These are phyloP conservation scores for Hsuehochloa calcarea DNA, from an alignment of 176 grass and related monocot species.

Conservation along the genomic window DNA sequence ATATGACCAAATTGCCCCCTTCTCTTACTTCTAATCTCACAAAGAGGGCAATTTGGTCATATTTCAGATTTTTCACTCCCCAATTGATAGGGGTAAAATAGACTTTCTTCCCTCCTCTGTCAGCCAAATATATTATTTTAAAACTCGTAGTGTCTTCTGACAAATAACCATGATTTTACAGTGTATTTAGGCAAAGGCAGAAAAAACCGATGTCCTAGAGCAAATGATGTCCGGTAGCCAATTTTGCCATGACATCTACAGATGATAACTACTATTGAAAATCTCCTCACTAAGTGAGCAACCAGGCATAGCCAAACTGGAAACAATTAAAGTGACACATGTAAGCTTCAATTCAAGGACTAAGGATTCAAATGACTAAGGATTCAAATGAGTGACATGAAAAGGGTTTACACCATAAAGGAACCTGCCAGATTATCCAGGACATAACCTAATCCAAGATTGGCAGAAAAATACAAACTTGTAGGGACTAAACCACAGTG, in stretches of 20 bases:
- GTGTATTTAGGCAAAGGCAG: too few relatives aligned
- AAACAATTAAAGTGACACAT: background rate
- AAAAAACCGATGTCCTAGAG: too few relatives aligned
- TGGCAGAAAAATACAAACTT: conserved; percentile 2
- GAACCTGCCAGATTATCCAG: conserved; percentile 5
- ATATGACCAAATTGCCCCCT: too few relatives aligned
- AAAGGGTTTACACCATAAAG: background rate
- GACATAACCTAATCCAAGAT: conserved; percentile 7
- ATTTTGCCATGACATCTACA: background rate
- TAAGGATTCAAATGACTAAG: background rate
- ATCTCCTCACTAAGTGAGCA: background rate
- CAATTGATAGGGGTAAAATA: too few relatives aligned
- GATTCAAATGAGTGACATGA: background rate
- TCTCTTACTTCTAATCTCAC: too few relatives aligned
- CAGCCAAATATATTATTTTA: too few relatives aligned
- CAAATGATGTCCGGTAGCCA: too few relatives aligned
- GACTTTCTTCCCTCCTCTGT: too few relatives aligned
- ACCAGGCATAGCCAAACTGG: background rate
- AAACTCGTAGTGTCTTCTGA: too few relatives aligned
- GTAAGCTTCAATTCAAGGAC: background rate
- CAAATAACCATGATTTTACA: too few relatives aligned
- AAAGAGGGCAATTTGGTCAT: too few relatives aligned
- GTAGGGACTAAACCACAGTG: background rate
- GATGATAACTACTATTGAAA: background rate
- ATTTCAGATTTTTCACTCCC: too few relatives aligned